Percentiles rank a stretch among this genome's conserved stretches.
phyloP scores from a whole-genome alignment of 495 filamentous ascomycete genomes.

The Podospora comata region DNA sequence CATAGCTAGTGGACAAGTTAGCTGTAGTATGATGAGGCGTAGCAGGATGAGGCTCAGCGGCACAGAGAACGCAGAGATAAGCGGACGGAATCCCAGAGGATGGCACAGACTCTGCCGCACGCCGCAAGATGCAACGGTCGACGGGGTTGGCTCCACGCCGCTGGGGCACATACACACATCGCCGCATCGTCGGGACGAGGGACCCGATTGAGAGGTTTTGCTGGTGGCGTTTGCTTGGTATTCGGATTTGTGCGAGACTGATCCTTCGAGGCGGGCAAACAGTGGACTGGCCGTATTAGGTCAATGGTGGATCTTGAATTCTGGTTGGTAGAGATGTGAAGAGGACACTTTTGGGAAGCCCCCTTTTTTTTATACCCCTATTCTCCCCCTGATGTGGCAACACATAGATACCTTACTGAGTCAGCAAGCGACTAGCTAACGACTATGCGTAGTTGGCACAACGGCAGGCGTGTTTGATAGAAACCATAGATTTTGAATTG shows the following conservation, averaged over 20 bases:
- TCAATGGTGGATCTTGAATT: background rate
- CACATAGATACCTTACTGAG: background rate
- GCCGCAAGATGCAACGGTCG: background rate
- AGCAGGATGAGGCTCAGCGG: background rate
- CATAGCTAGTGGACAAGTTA: background rate
- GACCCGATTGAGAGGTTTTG: background rate
- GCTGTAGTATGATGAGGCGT: background rate
- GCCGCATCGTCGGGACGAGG: background rate
- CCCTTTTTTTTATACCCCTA: background rate
- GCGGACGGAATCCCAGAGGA: background rate
- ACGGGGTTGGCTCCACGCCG: background rate
- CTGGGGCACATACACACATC: background rate
- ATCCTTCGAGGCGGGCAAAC: background rate
- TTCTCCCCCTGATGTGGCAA: background rate
- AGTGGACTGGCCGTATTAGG: background rate
- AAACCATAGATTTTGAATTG: background rate
- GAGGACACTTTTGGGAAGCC: background rate
- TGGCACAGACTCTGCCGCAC: background rate
- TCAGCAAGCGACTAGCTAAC: background rate
- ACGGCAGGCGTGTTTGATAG: no score
- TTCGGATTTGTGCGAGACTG: background rate
- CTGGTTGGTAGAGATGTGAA: background rate
- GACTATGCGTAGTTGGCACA: no score
- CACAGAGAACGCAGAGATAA: background rate
- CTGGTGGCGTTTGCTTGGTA: background rate